Conservation (phyloP, 2,329 filamentous ascomycete genomes). For the Parafenestella ontariensis region DNA sequence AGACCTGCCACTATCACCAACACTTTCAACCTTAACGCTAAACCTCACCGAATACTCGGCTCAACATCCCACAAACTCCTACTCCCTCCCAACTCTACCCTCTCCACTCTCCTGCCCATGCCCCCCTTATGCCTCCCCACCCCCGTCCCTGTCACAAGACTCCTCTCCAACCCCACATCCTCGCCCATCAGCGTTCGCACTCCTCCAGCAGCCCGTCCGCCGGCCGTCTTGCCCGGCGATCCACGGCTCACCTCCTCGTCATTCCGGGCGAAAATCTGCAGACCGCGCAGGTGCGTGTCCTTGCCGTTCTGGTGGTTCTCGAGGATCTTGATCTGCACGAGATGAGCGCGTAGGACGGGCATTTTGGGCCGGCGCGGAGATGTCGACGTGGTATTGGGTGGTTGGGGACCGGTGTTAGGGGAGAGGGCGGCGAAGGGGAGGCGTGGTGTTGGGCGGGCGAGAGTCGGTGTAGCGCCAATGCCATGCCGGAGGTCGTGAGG, state of each 20-base stretch:
- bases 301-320: slow-evolving; percentile 99
- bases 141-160: neutral
- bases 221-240: neutral
- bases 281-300: slow-evolving; percentile 92
- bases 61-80: slow-evolving; percentile 28
- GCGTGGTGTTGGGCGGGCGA: slow-evolving; percentile 19
- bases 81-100: slow-evolving; percentile 19
- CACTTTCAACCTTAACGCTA: slow-evolving; percentile 1
- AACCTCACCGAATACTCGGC: slow-evolving; percentile 19
- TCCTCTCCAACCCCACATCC: slow-evolving; percentile 18
- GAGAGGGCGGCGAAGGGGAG: slow-evolving; percentile 29
- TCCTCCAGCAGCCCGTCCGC: slow-evolving; percentile 1
- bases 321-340: slow-evolving; percentile 87
- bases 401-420: slow-evolving; percentile 9
- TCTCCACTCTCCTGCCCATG: slow-evolving; percentile 17
- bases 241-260: slow-evolving; percentile 24
- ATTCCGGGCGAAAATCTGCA: slow-evolving; percentile 78
- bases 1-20: too few relatives aligned
- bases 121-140: slow-evolving; percentile 8
- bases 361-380: slow-evolving; percentile 63
- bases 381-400: neutral
- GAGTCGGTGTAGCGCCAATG: slow-evolving; percentile 13
- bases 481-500: slow-evolving; percentile 4
- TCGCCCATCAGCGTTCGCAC: slow-evolving; percentile 12
- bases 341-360: slow-evolving; percentile 82